Base-by-base conservation (phyloP, 169 alveolate species). In the Gregarina niphandrodes region DNA sequence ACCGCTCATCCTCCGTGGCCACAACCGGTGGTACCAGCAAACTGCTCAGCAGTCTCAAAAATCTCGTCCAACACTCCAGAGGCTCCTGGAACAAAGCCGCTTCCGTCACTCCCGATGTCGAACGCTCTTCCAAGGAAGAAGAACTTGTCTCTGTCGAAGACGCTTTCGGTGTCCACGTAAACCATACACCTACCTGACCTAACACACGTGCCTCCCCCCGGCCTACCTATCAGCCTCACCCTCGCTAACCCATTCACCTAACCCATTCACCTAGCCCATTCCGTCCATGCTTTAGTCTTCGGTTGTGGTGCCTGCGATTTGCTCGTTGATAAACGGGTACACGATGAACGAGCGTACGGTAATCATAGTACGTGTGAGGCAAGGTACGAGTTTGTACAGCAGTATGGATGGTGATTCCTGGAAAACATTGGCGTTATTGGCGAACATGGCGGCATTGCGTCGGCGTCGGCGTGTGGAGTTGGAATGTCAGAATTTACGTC, bases 371-470 rank as follows among this genome's bases (percentile, higher is more conserved):
- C 75, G 59, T 31, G 72, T 64, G n/a, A 53, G 61, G 22, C 47
- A 60, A 4, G 71, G 75, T 26, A 26, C n/a, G n/a, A 26, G 13
- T 9, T 4, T 4, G 4, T 3, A 1, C 20, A 4, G 16, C 13
- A n/a, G 46, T 57, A 64, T 64, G 71, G 75, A 64, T 32, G 42
- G 49, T 6, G 75, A 64, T 37, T 49, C 65, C 48, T 64, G 75
- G 75, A 49, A 57, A 26, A 63, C 59, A 15, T 70, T 68, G 2
- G 57, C 49, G 37, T 46, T 59, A 37, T 56, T 64, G 18, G 75
- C 75, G 1, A 56, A 61, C 26, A 61, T 64, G 2, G 61, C 75
- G 4, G 45, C 59, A 38, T 53, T 64, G 3, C 53, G 75, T 18
- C 54, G 71, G 16, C 40, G 45, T 17, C 57, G 57, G 26, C 50